Evolutionary conservation across 768 basidiomycete genomes (phyloP), one percentile per base, ranked within the genome.

Genomic region (Tulasnella sp.): DNA sequence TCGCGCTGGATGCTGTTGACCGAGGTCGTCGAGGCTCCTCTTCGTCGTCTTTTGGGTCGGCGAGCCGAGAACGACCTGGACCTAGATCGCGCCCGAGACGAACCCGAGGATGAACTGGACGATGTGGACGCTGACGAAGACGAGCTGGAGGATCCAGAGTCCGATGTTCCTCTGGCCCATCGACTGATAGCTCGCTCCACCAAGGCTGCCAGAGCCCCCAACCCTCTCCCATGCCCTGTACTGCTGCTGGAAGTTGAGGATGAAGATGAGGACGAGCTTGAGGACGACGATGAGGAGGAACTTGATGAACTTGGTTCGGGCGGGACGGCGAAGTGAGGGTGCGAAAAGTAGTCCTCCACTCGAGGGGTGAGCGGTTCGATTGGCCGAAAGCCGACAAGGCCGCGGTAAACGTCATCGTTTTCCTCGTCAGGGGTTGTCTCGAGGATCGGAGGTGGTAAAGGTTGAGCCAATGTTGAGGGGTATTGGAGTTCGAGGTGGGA

Each of bases 111-210:
- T 3, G 87, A 86, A 4, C 89, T 88, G 42, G 82, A 83, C 1
- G 88, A 87, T 1, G 89, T 88, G n/a, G 89, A 89, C 0, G 90
- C 87, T 1, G 86, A 84, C 0, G 88, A 86, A 1, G 87, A 86
- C 20, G 82, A 81, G 83, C 88, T 88, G 9, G 72, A 80, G 24
- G 81, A 60, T 11, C 80, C 72, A 22, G 50, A 31, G 28, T 28
- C 60, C 88, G 75, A 72, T n/a, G 82, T 76, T 31, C 69, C 88
- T 81, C 90, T 87, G 31, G 93, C 92, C 93, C 93, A 94, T 81
- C 91, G 89, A 50, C 91, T 86, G 80, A 94, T 93, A 9, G 93
- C 93, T 75, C 89, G 88, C 82, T 94, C 93, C 14, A 94, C 88
- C 50, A 92, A 89, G 1, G 91, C 88, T 28, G 92, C 89, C 44